Evolutionary conservation across 106 monocot species (phyloP).

Genomic region (Phalaenopsis equestris): DNA sequence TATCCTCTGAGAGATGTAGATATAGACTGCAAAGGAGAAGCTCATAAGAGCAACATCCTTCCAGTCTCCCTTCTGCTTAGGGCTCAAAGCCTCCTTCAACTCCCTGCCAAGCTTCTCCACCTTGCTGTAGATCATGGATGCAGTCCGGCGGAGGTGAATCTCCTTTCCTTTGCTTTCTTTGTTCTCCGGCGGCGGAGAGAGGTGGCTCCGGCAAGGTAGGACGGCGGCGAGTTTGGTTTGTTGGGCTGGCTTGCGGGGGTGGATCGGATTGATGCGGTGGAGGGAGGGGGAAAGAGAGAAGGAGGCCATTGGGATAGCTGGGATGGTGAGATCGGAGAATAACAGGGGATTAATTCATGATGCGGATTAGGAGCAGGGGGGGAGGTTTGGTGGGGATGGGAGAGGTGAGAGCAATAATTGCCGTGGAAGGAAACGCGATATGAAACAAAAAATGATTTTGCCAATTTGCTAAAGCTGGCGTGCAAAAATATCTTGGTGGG

Average conservation of each 20-base stretch:
- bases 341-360: background rate
- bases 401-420: background rate
- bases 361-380: background rate
- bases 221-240: background rate
- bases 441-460: too few species aligned
- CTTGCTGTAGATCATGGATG: background rate
- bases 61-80: slow-evolving; percentile 77
- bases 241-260: background rate
- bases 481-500: too few species aligned
- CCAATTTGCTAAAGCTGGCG: too few species aligned
- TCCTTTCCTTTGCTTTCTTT: background rate
- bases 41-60: slow-evolving; percentile 72
- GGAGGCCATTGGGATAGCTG: background rate
- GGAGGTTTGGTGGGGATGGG: background rate
- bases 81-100: slow-evolving; percentile 45
- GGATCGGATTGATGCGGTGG: background rate
- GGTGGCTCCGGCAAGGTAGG: slow-evolving; percentile 2
- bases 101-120: slow-evolving; percentile 24
- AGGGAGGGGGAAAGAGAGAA: background rate
- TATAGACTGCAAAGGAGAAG: slow-evolving; percentile 75
- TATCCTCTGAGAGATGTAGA: slow-evolving; percentile 79
- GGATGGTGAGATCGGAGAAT: background rate
- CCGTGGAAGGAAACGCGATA: too few species aligned
- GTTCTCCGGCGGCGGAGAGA: background rate
- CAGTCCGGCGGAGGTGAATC: background rate